These are phyloP conservation scores for Ustilago loliicola DNA, from an alignment of 1,284 basidiomycete species.

Conservation along the genomic window DNA sequence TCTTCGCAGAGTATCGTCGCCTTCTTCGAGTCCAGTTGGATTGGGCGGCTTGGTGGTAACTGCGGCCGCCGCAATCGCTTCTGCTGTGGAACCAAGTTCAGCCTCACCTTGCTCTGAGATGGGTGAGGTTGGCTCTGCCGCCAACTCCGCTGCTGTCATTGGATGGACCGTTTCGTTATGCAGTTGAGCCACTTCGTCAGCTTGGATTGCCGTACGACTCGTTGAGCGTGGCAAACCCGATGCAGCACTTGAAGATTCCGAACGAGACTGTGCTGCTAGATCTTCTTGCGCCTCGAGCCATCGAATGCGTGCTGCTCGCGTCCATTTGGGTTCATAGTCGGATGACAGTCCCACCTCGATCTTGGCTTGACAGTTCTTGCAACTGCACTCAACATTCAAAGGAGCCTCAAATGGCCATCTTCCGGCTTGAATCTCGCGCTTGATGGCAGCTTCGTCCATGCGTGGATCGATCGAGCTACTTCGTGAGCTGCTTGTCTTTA, in stretches of 20 bases:
- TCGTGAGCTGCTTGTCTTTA: constrained; percentile 12
- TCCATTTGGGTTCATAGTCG: constrained; percentile 43
- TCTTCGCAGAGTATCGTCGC: constrained; percentile 36
- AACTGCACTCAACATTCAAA: constrained; percentile 46
- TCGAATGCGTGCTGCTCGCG: constrained; percentile 34
- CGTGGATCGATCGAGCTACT: constrained; percentile 4
- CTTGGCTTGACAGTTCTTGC: constrained; percentile 42
- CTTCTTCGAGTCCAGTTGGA: constrained; percentile 28
- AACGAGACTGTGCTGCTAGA: neutral
- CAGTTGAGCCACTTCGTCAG: constrained; percentile 44
- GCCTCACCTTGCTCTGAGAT: constrained; percentile 11
- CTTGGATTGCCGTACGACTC: constrained; percentile 42
- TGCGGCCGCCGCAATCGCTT: neutral
- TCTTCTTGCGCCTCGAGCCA: constrained; percentile 44
- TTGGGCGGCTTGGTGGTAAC: constrained; percentile 11
- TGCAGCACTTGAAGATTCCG: neutral
- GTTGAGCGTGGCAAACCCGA: constrained; percentile 12
- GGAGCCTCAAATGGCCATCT: constrained; percentile 48
- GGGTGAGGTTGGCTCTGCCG: constrained; percentile 30
- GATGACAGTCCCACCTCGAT: constrained; percentile 41
- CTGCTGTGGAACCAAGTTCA: neutral
- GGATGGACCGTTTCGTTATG: constrained; percentile 41
- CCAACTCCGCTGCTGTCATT: constrained; percentile 35
- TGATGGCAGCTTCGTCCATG: constrained; percentile 26
- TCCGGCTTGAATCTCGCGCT: constrained; percentile 35